phyloP scores from a whole-genome alignment of 176 grass and related monocot genomes.

The Puya raimondii region DNA sequence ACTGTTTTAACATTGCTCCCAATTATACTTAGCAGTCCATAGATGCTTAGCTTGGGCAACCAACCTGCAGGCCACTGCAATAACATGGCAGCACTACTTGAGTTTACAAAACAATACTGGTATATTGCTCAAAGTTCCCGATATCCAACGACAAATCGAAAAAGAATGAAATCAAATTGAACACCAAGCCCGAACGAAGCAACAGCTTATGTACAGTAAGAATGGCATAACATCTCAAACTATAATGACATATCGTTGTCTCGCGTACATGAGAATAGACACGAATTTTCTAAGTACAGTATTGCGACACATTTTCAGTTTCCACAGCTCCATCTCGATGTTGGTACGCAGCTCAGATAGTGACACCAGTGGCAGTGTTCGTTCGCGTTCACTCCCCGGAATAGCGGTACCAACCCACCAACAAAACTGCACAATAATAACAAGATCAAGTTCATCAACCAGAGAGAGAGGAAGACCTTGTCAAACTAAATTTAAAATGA shows the following conservation, averaged over 20 bases:
- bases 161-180: too few relatives aligned
- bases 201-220: slow-evolving; percentile 5
- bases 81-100: too few relatives aligned
- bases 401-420: slow-evolving; percentile 63
- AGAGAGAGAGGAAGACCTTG: too few relatives aligned
- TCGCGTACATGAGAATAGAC: not conserved
- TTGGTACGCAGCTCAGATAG: slow-evolving; percentile 89
- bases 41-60: too few relatives aligned
- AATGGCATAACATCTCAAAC: not conserved
- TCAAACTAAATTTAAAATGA: too few relatives aligned
- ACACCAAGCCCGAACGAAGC: not conserved
- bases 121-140: too few relatives aligned
- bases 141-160: too few relatives aligned
- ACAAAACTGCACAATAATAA: slow-evolving; percentile 35
- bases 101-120: too few relatives aligned
- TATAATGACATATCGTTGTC: not conserved
- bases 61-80: too few relatives aligned
- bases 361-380: slow-evolving; percentile 84
- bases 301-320: slow-evolving; percentile 30
- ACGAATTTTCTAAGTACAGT: not conserved
- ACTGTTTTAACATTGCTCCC: too few relatives aligned
- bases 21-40: too few relatives aligned
- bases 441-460: not conserved
- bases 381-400: slow-evolving; percentile 70
- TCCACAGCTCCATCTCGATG: slow-evolving; percentile 64